A percentile compares a stretch with the other conserved stretches of the same genome.
phyloP scores from a whole-genome alignment of 2,329 filamentous ascomycete genomes.

The Colletotrichum somersetense region DNA sequence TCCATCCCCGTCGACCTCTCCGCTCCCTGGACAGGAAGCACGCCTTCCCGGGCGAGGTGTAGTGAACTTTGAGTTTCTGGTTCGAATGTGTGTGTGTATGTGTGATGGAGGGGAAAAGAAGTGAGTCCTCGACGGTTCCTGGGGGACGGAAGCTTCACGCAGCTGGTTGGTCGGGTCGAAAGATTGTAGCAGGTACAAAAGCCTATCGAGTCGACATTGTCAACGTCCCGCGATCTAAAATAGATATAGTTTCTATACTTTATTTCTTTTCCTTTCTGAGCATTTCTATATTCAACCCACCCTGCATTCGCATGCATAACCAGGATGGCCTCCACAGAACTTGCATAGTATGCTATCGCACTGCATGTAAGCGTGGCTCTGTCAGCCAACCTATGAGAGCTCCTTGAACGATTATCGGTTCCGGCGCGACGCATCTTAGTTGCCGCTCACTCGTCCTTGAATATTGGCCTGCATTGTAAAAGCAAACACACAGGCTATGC shows the following conservation, averaged over 20 bases:
- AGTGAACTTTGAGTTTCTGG: background rate
- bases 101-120: background rate
- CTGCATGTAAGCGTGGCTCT: background rate
- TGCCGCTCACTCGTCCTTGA: background rate
- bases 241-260: background rate
- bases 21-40: too few relatives aligned
- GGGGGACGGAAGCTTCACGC: background rate
- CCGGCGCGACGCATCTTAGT: background rate
- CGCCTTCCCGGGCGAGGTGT: too few relatives aligned
- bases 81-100: too few relatives aligned
- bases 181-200: background rate
- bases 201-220: background rate
- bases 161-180: background rate
- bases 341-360: background rate
- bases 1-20: background rate
- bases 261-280: background rate
- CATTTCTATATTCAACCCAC: background rate
- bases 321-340: background rate
- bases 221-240: background rate
- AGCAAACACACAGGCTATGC: background rate
- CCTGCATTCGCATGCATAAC: background rate
- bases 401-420: background rate
- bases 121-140: too few relatives aligned
- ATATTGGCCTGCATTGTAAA: background rate
- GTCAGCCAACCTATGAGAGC: background rate